Base-by-base conservation (phyloP, 2,329 filamentous ascomycete species). In the Fusarium nurragi region DNA sequence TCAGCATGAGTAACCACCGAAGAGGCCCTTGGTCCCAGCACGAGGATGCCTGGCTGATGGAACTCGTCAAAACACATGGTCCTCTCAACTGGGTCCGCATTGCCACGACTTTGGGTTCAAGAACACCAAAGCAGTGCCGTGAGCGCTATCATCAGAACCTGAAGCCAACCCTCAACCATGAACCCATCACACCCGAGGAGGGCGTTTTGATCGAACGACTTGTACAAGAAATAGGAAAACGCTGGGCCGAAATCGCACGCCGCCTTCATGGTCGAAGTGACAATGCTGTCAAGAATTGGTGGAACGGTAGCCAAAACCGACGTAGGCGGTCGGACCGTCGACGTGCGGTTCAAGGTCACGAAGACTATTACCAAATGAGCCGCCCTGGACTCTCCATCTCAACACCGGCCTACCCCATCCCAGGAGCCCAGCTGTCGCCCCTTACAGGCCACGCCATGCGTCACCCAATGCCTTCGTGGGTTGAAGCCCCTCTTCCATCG, bases 221-320 rank as follows among this genome's bases (percentile, higher is more conserved):
- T 76, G 94, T 97, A 16, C 77, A 79, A 12, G 86, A 90, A 70
- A 88, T 92, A 80, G 93, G 93, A 63, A 94, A 93, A 81, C 88
- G 91, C 54, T 97, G 94, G 94, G 94, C 94, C 4, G 93, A 97
- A 75, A 97, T 97, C 73, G 92, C 94, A 40, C 86, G 94, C 67
- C 84, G 88, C 41, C 84, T 97, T 19, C 85, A 90, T 52, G 93
- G 93, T 66, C 90, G 94, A 73, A 97, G 93, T 77, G 94, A 97
- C 81, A 97, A 97, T 73, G 91, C 92, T 25, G 92, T 97, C 65
- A 97, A 97, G 86, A 97, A 97, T 78, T 97, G 93, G 93, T 97
- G 92, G 92, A 97, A 97, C 75, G 93, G 94, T 46, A 92, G 90
- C 75, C 91, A 94, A 84, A 97, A 97, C 80, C 88, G 93, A 72